phyloP scores from a whole-genome alignment of 2,329 filamentous ascomycete species.

The Colletotrichum orbiculare region DNA sequence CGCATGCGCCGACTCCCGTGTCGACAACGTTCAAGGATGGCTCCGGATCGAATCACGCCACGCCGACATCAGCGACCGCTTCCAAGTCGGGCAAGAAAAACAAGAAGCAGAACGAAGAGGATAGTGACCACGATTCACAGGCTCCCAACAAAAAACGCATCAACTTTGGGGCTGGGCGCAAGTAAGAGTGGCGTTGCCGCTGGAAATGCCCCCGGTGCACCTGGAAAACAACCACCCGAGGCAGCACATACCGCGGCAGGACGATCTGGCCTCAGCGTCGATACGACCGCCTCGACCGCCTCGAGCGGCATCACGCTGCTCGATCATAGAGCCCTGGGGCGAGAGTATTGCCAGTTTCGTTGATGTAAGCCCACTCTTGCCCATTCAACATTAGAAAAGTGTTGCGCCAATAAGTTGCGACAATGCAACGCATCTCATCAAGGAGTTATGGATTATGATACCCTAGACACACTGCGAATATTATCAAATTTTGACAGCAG shows the following conservation, averaged over 20 bases:
- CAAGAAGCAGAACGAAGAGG: slow-evolving; percentile 61
- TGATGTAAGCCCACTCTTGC: no score
- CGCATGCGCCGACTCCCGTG: slow-evolving; percentile 65
- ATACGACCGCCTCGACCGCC: no score
- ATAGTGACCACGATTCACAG: slow-evolving; percentile 70
- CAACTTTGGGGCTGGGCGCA: slow-evolving; percentile 66
- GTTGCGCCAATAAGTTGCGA: no score
- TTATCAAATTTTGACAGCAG: slow-evolving; percentile 1
- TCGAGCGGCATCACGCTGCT: no score
- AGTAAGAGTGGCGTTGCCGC: slow-evolving; percentile 44
- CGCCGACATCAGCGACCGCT: slow-evolving; percentile 64
- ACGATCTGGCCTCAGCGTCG: no score
- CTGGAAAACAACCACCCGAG: background rate
- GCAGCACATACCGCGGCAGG: no score
- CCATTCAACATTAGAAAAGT: no score
- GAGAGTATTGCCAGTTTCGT: no score
- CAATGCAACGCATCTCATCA: background rate
- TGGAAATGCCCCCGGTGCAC: background rate
- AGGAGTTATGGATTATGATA: slow-evolving; percentile 26
- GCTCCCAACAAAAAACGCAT: slow-evolving; percentile 66
- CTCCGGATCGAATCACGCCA: slow-evolving; percentile 61
- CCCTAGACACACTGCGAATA: background rate
- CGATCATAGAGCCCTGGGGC: no score
- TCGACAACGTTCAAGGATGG: slow-evolving; percentile 64
- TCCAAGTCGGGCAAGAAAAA: slow-evolving; percentile 59